These are phyloP conservation scores for Saturnispora serradocipensis DNA, from an alignment of 805 yeast genomes.

Conservation along the genomic window DNA sequence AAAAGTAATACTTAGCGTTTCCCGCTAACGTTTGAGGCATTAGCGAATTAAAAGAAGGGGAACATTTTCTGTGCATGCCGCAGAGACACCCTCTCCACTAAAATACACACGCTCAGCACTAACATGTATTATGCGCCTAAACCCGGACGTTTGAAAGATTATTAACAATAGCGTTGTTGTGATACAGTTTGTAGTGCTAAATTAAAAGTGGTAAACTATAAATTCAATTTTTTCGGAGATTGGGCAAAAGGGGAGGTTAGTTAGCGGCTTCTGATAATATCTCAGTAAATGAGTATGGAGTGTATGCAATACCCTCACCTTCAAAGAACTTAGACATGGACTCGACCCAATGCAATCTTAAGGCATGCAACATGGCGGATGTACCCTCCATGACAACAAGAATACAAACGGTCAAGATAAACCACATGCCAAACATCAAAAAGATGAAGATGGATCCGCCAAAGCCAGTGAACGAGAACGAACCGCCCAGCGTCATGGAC, in stretches of 20 bases:
- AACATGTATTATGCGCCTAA: neutral
- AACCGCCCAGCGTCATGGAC: constrained; percentile 85
- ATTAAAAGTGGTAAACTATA: neutral
- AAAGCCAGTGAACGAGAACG: constrained; percentile 58
- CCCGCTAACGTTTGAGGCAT: neutral
- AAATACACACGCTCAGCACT: neutral
- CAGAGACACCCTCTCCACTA: neutral
- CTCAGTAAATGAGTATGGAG: constrained; percentile 67
- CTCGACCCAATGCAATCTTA: constrained; percentile 98
- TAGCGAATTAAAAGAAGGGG: neutral
- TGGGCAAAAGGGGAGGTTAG: neutral
- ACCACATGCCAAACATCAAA: constrained; percentile 89
- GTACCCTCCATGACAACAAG: constrained; percentile 98
- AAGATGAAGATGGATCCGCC: constrained; percentile 69
- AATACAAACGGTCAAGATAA: constrained; percentile 79
- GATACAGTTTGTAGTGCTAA: neutral
- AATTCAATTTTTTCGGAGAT: neutral
- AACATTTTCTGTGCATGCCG: neutral
- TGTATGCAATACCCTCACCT: constrained; percentile 90
- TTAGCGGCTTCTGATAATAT: constrained; percentile 12
- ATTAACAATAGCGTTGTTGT: neutral
- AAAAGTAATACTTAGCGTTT: neutral
- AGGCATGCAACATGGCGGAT: constrained; percentile 97
- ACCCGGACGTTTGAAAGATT: neutral
- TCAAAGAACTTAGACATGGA: constrained; percentile 96